Base-by-base conservation (phyloP, 192 early-diverging fungal genomes). In the Dimargaris cristalligena region DNA sequence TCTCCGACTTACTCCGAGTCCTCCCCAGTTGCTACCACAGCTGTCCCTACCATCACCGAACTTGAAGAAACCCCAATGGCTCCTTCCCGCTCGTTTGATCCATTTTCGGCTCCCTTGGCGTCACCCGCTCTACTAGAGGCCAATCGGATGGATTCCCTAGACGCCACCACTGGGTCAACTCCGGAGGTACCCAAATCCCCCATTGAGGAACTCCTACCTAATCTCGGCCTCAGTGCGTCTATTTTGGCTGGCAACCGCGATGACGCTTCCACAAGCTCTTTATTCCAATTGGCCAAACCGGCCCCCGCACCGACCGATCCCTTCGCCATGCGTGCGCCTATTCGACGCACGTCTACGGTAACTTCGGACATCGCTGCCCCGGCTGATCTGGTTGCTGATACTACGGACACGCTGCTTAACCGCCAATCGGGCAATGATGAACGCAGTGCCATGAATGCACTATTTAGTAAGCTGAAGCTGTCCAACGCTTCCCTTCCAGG, bases 401-500 rank as follows among this genome's bases (percentile, higher is more conserved):
- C 14, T 16, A 18, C 23, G 1, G 28, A 11, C 30, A 23, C 50
- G 23, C 8, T 10, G 8, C 38, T 41, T 6, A 6, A 6, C 8
- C 38, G 6, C 8, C 8, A 6, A 6, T 10, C 8, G 8, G 13
- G 50, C 30, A 14, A 52, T 14, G 50, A 52, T 14, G 50, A 52
- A 16, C 50, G 50, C 25, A 52, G 50, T 26, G 50, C 50, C 50
- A 52, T 52, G 50, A 26, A 52, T 52, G 50, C 50, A 11, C 23
- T 52, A 26, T 52, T 52, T 26, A 52, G 50, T 8, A 52, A 52
- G 23, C 25, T 52, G 26, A 52, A 52, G 28, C 30, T 52, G 46
- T 47, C 46, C 25, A 52, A 30, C 8, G 14, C 30, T 16, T 11
- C 23, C 50, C 50, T 16, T 16, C 20, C 23, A 2, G 13, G 13